These are phyloP conservation scores for Trichoderma sp. DNA, from an alignment of 2,329 filamentous ascomycete species.

Conservation along the genomic window DNA sequence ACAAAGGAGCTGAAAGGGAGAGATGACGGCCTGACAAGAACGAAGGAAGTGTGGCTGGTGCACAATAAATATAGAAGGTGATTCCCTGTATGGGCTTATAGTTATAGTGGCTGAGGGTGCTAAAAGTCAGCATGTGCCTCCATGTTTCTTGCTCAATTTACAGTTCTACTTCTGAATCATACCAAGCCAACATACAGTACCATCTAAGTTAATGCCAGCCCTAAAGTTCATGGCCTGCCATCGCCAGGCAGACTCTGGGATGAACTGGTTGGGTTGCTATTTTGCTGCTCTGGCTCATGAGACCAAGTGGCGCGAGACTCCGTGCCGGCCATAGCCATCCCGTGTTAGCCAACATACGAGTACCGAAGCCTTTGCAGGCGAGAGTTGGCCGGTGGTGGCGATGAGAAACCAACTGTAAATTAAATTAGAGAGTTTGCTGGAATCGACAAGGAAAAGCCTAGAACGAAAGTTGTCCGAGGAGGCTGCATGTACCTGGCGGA, in stretches of 20 bases:
- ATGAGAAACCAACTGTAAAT: background rate
- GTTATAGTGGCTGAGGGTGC: background rate
- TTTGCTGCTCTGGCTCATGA: background rate
- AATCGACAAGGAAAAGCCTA: background rate
- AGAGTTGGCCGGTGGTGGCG: background rate
- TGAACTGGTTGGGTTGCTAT: background rate
- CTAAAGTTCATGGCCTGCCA: background rate
- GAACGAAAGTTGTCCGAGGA: background rate
- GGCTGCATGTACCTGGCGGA: background rate
- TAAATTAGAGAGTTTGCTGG: background rate
- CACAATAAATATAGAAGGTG: background rate
- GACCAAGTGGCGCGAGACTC: background rate
- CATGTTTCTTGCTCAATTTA: background rate
- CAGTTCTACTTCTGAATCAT: background rate
- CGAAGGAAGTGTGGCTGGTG: slow-evolving; percentile 17
- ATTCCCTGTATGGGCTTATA: background rate
- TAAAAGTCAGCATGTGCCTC: background rate
- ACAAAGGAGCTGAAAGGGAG: background rate
- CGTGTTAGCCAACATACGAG: background rate
- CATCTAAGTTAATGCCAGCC: background rate
- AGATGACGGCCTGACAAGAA: background rate
- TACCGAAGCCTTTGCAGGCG: background rate
- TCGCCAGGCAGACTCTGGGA: background rate
- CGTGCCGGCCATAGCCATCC: background rate
- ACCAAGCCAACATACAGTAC: background rate